phyloP scores from a whole-genome alignment of 768 basidiomycete genomes.

The Plicaturopsis crispa region DNA sequence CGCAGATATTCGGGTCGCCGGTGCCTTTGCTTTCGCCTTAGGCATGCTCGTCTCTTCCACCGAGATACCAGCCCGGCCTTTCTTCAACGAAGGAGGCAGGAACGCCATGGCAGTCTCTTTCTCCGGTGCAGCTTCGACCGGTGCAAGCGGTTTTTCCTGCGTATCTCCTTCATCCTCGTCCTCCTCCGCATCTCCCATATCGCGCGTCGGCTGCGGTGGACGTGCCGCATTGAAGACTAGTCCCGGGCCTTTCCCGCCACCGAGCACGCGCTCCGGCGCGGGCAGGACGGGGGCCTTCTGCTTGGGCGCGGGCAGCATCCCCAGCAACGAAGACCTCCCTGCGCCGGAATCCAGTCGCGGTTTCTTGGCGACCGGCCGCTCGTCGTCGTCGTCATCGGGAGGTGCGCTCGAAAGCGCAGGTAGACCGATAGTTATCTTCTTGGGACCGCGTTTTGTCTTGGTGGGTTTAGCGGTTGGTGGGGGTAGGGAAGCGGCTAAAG shows the following conservation, averaged over 20 bases:
- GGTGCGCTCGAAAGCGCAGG: slow-evolving; percentile 32
- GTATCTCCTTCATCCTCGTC: slow-evolving; percentile 33
- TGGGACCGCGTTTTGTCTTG: slow-evolving; percentile 44
- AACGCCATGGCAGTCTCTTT: slow-evolving; percentile 1
- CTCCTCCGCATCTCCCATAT: slow-evolving; percentile 11
- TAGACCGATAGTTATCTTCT: slow-evolving; percentile 52
- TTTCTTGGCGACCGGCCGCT: slow-evolving; percentile 54
- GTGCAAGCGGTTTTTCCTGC: slow-evolving; percentile 5
- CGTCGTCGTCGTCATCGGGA: slow-evolving; percentile 28
- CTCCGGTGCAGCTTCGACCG: slow-evolving; percentile 9
- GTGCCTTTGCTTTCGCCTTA: slow-evolving; percentile 8
- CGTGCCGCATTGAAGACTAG: slow-evolving; percentile 45
- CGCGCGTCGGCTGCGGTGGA: slow-evolving; percentile 16
- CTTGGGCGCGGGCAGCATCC: slow-evolving; percentile 74
- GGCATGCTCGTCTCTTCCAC: slow-evolving; percentile 17
- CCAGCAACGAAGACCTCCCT: slow-evolving; percentile 56
- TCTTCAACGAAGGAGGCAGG: slow-evolving; percentile 9
- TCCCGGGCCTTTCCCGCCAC: slow-evolving; percentile 53
- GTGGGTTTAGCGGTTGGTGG: slow-evolving; percentile 21
- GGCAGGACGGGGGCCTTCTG: slow-evolving; percentile 36
- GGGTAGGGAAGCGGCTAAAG: slow-evolving; percentile 9
- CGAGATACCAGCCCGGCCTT: slow-evolving; percentile 9
- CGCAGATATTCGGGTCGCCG: slow-evolving; percentile 11
- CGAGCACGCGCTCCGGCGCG: slow-evolving; percentile 49
- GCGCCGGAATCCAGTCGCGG: slow-evolving; percentile 44